A percentile compares a stretch with the other conserved stretches of the same genome.
These are phyloP conservation scores for Periconia macrospinosa DNA, from an alignment of 2,329 filamentous ascomycete species.

Conservation along the genomic window DNA sequence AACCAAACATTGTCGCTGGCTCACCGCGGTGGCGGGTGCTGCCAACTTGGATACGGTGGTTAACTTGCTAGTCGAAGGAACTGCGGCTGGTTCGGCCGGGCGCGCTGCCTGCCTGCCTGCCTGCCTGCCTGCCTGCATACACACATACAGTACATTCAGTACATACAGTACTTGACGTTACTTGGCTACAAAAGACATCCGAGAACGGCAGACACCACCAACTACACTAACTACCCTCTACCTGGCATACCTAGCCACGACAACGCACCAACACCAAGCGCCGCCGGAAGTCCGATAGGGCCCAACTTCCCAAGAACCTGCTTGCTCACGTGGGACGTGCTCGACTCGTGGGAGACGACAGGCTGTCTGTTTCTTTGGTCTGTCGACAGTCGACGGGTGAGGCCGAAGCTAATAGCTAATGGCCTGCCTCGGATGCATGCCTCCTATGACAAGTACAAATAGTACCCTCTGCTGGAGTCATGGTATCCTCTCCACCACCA, in stretches of 20 bases:
- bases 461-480: conserved; percentile 7
- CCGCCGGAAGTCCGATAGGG: conserved; percentile 20
- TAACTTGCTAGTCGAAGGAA: not conserved
- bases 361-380: not conserved
- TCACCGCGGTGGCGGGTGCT: conserved; percentile 3
- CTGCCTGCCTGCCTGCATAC: conserved; percentile 4
- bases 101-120: not conserved
- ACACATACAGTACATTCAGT: conserved; percentile 12
- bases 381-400: conserved; percentile 25
- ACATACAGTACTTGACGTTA: too few relatives aligned
- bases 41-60: conserved; percentile 1
- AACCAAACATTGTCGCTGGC: conserved; percentile 21
- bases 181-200: conserved; percentile 39
- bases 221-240: too few relatives aligned
- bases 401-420: conserved; percentile 28
- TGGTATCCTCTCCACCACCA: not conserved
- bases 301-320: conserved; percentile 4
- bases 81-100: not conserved
- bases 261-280: conserved; percentile 30
- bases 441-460: conserved; percentile 16
- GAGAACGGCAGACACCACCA: conserved; percentile 17
- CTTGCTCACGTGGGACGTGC: conserved; percentile 29
- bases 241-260: too few relatives aligned
- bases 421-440: conserved; percentile 24
- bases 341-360: conserved; percentile 14